Evolutionary conservation across 257 asterid species (phyloP).

Genomic region (Solanum pinnatisectum): DNA sequence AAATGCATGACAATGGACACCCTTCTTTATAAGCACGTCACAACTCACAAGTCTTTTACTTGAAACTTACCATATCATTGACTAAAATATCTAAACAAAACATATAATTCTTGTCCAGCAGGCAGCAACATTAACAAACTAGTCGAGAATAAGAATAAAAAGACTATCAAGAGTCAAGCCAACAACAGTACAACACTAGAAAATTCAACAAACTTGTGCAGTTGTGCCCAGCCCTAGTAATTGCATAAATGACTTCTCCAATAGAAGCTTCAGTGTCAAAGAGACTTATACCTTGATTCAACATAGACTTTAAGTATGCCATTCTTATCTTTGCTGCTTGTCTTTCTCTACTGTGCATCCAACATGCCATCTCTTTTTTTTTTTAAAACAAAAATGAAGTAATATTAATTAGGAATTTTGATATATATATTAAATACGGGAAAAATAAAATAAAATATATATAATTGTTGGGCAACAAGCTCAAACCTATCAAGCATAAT

Average conservation of each 20-base stretch:
- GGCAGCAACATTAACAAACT: too few species aligned
- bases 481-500: constrained; percentile 76
- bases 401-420: not conserved
- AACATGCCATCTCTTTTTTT: constrained; percentile 92
- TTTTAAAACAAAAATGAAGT: not conserved
- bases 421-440: not conserved
- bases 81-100: too few species aligned
- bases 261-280: constrained; percentile 86
- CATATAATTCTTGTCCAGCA: too few species aligned
- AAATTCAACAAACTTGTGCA: too few species aligned
- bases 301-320: constrained; percentile 72
- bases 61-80: too few species aligned
- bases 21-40: too few species aligned
- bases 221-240: too few species aligned
- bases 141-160: too few species aligned
- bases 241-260: constrained; percentile 89
- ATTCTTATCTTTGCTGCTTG: constrained; percentile 98
- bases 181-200: too few species aligned
- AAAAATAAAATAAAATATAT: not conserved
- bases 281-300: constrained; percentile 71
- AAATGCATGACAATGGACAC: too few species aligned
- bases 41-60: too few species aligned
- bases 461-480: not conserved
- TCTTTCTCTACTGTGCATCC: constrained; percentile 96
- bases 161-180: too few species aligned